Evolutionary conservation across 768 basidiomycete genomes (phyloP).

Genomic region (Panaeolus cyanescens): DNA sequence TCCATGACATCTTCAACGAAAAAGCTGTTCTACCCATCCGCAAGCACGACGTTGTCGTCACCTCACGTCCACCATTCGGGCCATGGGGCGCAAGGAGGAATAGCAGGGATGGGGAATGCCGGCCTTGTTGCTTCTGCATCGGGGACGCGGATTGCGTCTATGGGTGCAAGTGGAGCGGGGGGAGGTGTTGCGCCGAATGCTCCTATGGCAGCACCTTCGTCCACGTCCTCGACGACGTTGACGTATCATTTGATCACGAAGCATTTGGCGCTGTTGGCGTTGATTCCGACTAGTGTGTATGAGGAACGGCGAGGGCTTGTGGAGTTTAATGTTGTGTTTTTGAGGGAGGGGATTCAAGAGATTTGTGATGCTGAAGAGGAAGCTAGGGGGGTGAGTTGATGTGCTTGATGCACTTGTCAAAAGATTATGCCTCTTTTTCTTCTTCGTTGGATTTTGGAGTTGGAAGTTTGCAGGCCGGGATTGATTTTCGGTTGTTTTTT

Average conservation of each 20-base stretch:
- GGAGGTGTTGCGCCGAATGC: background rate
- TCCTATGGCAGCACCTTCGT: background rate
- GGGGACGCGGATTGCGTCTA: background rate
- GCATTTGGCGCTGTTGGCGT: constrained; percentile 68
- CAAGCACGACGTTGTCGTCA: constrained; percentile 57
- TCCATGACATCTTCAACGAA: constrained; percentile 5
- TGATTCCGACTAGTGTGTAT: constrained; percentile 73
- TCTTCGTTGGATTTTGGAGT: background rate
- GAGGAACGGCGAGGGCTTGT: constrained; percentile 74
- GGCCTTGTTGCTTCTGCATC: background rate
- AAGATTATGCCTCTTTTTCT: background rate
- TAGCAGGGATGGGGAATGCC: background rate
- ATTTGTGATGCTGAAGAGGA: constrained; percentile 79
- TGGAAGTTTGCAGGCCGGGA: background rate
- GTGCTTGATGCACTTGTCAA: background rate
- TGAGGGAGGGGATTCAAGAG: constrained; percentile 81
- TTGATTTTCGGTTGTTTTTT: constrained; percentile 1
- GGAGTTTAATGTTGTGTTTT: constrained; percentile 87
- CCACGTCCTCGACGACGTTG: constrained; percentile 55
- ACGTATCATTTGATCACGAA: constrained; percentile 83
- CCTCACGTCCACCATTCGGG: constrained; percentile 15
- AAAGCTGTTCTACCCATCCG: constrained; percentile 67
- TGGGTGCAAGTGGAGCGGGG: background rate
- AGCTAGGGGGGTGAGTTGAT: constrained; percentile 37
- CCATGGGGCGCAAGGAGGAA: background rate